phyloP scores from a whole-genome alignment of 805 yeast species.

The Scheffersomyces stipitis region DNA sequence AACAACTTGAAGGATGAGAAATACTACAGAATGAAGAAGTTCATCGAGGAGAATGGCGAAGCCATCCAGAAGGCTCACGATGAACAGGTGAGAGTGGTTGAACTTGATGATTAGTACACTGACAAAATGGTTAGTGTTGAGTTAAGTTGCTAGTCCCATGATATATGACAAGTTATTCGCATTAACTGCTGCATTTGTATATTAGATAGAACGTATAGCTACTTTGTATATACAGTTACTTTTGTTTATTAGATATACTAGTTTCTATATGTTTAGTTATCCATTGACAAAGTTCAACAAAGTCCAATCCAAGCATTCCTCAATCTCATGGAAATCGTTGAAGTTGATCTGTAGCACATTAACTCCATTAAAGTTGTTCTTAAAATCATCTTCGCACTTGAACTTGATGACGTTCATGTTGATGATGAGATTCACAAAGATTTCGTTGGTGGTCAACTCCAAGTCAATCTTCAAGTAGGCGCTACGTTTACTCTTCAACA shows the following conservation, averaged over 20 bases:
- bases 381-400: conserved; percentile 20
- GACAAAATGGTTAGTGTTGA: no score
- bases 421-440: conserved; percentile 39
- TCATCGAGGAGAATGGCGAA: conserved; percentile 38
- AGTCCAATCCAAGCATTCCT: conserved; percentile 59
- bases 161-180: no score
- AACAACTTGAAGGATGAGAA: conserved; percentile 66
- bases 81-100: conserved; percentile 31
- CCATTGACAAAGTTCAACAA: conserved; percentile 32
- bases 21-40: conserved; percentile 45
- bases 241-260: no score
- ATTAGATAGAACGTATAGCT: no score
- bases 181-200: no score
- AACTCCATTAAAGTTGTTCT: conserved; percentile 29
- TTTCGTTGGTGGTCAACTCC: conserved; percentile 38
- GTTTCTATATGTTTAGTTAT: not conserved
- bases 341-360: conserved; percentile 47
- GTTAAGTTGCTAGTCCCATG: no score
- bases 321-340: conserved; percentile 51
- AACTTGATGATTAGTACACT: conserved; percentile 16
- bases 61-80: conserved; percentile 29
- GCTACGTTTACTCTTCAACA: conserved; percentile 16
- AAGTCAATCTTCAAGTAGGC: conserved; percentile 25
- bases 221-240: no score
- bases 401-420: conserved; percentile 36